Evolutionary conservation across 176 grass and related monocot species (phyloP), one percentile per base, ranked within the genome.

Genomic region (Otatea glauca): DNA sequence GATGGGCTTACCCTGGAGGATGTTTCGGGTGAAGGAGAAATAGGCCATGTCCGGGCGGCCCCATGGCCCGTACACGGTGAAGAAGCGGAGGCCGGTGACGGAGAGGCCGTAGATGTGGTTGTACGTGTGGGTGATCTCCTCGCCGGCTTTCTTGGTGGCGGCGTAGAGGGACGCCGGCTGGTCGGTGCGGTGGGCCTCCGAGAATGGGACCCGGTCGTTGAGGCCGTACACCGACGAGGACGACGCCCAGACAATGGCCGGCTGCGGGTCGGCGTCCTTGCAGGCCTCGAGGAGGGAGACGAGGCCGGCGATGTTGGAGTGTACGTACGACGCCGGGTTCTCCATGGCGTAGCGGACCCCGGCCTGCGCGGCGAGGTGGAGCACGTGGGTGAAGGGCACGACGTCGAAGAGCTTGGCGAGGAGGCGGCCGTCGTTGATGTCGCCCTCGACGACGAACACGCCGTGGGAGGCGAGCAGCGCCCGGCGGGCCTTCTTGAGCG

Each of bases 101-200:
- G 92, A 92, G 45, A 94, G 78, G 12, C 92, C 90, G 79, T 94
- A 94, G 74, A 94, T 94, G 88, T 94, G 92, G 90, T 92, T 94
- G 90, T 94, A 94, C 0, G 85, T 78, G 84, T 94, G 92, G 2
- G 90, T 88, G 90, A 94, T 94, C 90, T 83, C 90, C 89, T 94
- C 92, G 58, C 92, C 92, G 69, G 92, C 90, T 69, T 94, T 94
- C 92, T 94, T 94, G 18, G 92, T 94, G 18, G 92, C 92, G 15
- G 92, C 92, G 70, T 94, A 94, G 15, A 94, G 92, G 11, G 92
- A 94, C 39, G 92, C 92, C 18, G 92, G 90, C 43, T n/a, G 68
- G 75, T 94, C 92, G 9, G 92, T 94, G 68, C 87, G 92, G 82
- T 94, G 84, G 29, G 85, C 72, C 88, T 94, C 92, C 1, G 92